Conservation (phyloP, 2,329 filamentous ascomycete genomes). For the Zasmidium cellare region DNA sequence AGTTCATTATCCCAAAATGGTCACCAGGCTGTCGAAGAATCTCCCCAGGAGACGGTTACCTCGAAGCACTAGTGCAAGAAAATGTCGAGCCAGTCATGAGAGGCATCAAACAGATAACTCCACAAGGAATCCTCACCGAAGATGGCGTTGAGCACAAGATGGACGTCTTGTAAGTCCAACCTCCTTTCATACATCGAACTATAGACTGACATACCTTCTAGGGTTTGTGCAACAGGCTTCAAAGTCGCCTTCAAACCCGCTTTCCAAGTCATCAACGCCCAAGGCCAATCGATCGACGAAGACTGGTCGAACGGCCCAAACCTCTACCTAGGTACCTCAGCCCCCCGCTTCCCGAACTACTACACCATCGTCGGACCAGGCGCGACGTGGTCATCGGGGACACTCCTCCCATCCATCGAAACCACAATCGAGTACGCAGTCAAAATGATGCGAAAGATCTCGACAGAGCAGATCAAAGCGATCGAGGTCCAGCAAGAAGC, state of each 20-base stretch:
- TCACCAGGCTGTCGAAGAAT: slow-evolving; percentile 49
- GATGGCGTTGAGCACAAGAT: slow-evolving; percentile 27
- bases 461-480: slow-evolving; percentile 49
- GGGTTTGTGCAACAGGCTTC: slow-evolving; percentile 38
- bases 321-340: slow-evolving; percentile 27
- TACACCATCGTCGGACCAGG: slow-evolving; percentile 21
- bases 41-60: slow-evolving; percentile 52
- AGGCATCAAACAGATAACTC: slow-evolving; percentile 38
- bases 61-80: slow-evolving; percentile 48
- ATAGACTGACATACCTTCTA: neutral
- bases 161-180: slow-evolving; percentile 27
- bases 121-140: slow-evolving; percentile 26
- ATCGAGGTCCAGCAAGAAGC: slow-evolving; percentile 48
- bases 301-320: slow-evolving; percentile 23
- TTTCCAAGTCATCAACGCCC: slow-evolving; percentile 34
- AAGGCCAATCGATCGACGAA: slow-evolving; percentile 23
- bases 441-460: slow-evolving; percentile 51
- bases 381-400: slow-evolving; percentile 17
- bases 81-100: slow-evolving; percentile 46
- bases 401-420: slow-evolving; percentile 21
- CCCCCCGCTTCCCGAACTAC: slow-evolving; percentile 30
- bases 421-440: slow-evolving; percentile 52
- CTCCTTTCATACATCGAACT: neutral
- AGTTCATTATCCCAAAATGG: slow-evolving; percentile 42
- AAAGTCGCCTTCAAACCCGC: slow-evolving; percentile 33